Evolutionary conservation across 805 yeast species (phyloP).

Genomic region (Yarrowia keelungensis): DNA sequence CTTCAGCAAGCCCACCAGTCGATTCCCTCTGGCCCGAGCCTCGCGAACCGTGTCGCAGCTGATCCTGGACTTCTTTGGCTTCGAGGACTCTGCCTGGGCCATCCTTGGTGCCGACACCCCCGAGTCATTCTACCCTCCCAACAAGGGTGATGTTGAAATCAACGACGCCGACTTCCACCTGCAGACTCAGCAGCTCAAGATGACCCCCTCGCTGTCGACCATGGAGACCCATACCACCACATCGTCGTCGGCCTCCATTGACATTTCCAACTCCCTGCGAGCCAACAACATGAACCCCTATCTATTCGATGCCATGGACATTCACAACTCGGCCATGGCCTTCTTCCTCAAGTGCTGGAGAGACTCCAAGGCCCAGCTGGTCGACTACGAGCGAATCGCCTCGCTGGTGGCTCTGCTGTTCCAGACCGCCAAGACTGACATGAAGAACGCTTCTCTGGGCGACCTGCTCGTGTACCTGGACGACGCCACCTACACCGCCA

Average conservation of each 20-base stretch:
- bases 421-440: conserved; percentile 43
- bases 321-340: conserved; percentile 35
- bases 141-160: conserved; percentile 36
- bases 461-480: conserved; percentile 57
- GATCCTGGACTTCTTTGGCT: conserved; percentile 33
- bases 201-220: conserved; percentile 32
- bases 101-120: conserved; percentile 6
- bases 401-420: conserved; percentile 55
- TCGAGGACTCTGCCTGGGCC: conserved; percentile 32
- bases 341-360: conserved; percentile 44
- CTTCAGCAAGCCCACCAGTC: conserved; percentile 41
- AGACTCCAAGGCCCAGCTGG: conserved; percentile 54
- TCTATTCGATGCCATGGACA: conserved; percentile 26
- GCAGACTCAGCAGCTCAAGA: conserved; percentile 20
- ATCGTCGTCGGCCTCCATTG: conserved; percentile 14
- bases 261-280: conserved; percentile 22
- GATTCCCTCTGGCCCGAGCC: conserved; percentile 45
- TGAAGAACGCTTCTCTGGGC: conserved; percentile 49
- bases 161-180: conserved; percentile 36
- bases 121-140: conserved; percentile 38
- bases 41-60: conserved; percentile 43
- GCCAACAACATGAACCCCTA: conserved; percentile 36
- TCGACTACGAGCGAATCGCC: conserved; percentile 61
- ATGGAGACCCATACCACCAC: conserved; percentile 37
- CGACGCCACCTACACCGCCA: conserved; percentile 55